Evolutionary conservation across 192 early-diverging fungal species (phyloP), one percentile per base, ranked within the genome.

Genomic region (Entophlyctis helioformis): DNA sequence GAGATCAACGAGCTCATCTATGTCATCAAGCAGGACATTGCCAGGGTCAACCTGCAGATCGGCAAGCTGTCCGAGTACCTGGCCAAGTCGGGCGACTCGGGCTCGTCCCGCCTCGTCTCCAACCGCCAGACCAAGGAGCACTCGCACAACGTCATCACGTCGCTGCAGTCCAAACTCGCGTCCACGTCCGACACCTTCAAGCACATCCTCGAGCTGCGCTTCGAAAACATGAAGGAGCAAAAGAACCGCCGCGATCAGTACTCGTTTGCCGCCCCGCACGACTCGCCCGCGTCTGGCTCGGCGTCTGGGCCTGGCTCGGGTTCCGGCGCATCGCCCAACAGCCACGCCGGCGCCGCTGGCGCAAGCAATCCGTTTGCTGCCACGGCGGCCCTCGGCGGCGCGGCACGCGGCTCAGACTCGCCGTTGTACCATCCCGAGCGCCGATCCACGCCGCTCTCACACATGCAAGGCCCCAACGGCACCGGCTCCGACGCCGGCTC

Each of bases 21-120:
- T 51, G 81, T 83, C 27, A 93, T 97, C 55, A 97, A 97, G 60
- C 89, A 94, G 73, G 86, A 96, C 48, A 93, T 99, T 57, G 86
- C 85, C 18, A 81, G 84, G 26, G 71, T 99, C 41, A 95, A 96
- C 54, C 79, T 82, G 46, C 91, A 93, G 64, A 99, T 99, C 48
- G 72, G 83, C 16, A 76, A 81, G 52, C 74, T 99, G 31, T 87
- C 91, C 54, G 60, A 59, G 16, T 79, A 80, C 41, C 49, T 74
- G 46, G 72, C 67, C 45, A 74, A 85, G 38, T 22, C 20, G 5
- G 39, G 5, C 5, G 5, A 25, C 15, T 24, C 35, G 16, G 19
- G n/a, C n/a, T n/a, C n/a, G n/a, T n/a, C n/a, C n/a, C n/a, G n/a
- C n/a, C 57, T 33, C 15, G 56, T 24, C 33, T 12, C 16, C 12